Percentiles rank a stretch among this genome's conserved stretches.
Evolutionary conservation across 108 stramenopile genomes (phyloP).

Genomic region (Fistulifera pelliculosa): DNA sequence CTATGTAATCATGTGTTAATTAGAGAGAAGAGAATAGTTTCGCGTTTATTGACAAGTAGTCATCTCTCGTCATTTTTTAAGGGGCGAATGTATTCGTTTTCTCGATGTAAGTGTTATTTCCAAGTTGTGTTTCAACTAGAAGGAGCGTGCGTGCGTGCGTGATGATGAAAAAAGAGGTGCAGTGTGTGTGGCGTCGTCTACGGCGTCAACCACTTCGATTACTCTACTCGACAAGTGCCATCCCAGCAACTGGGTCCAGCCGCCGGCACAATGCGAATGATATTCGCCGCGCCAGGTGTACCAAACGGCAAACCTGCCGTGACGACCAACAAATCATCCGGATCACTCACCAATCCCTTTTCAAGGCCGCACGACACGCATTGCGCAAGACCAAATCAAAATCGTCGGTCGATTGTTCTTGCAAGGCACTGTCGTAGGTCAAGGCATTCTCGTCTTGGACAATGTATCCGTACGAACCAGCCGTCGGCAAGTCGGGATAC

Average conservation of each 20-base stretch:
- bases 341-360: constrained; percentile 80
- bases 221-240: constrained; percentile 34
- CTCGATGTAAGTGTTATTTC: too few species aligned
- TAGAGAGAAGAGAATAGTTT: too few species aligned
- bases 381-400: constrained; percentile 66
- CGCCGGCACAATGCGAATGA: constrained; percentile 84
- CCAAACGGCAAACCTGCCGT: constrained; percentile 92
- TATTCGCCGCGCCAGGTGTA: constrained; percentile 85
- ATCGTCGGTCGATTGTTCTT: constrained; percentile 50
- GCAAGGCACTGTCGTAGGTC: constrained; percentile 36
- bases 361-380: constrained; percentile 70
- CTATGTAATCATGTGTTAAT: too few species aligned
- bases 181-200: too few species aligned
- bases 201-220: too few species aligned
- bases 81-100: too few species aligned
- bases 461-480: constrained; percentile 68
- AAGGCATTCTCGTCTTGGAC: constrained; percentile 57
- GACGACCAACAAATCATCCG: constrained; percentile 87
- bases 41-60: too few species aligned
- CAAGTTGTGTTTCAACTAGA: too few species aligned
- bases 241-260: constrained; percentile 90
- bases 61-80: too few species aligned
- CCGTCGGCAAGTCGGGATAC: constrained; percentile 67
- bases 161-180: too few species aligned
- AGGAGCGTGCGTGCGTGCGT: too few species aligned